Base-by-base conservation (phyloP, 2,329 filamentous ascomycete species). In the Neofusicoccum kwambonambiense region DNA sequence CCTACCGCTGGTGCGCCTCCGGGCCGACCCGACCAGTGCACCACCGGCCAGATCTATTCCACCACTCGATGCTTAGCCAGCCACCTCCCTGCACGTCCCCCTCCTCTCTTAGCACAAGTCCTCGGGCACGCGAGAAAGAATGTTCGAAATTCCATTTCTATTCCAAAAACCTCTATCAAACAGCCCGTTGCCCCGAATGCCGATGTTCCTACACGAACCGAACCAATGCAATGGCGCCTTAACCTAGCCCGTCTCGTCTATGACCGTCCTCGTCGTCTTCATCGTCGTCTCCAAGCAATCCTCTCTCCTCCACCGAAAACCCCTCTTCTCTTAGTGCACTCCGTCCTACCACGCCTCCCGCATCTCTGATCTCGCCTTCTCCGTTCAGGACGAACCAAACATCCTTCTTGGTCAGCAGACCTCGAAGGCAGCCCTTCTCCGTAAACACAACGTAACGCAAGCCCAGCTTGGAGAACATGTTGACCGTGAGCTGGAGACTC, bases 331-430 rank as follows among this genome's bases (percentile, higher is more conserved):
- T 65, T 45, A 77, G 69, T 65, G 79, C 76, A 19, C 78, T 73
- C 50, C 78, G 57, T 3, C 72, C 74, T 17, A 41, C 51, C 12
- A 56, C 52, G 17, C 1, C 77, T 75, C 47, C 71, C 66, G 9
- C 69, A 64, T 15, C 67, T 65, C 44, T 45, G 11, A 42, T 56
- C 52, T 75, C 73, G 12, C 75, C 74, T 68, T 90, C 89, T 9
- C 90, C 91, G 74, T 97, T 92, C 51, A 98, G 82, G 44, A 98
- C 88, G 76, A 92, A 93, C 91, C 93, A 98, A 39, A 96, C 89
- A 78, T 99, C 95, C 81, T 99, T 99, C 82, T 98, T 98, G 19
- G 95, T 99, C 70, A 98, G 80, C 54, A 99, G 77, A 0, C 95
- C 95, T 75, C 92, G 89, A 44, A 99, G 79, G 57, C 87, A 86